Evolutionary conservation across 306 rosid species (phyloP).

Genomic region (Cucurbita pepo): DNA sequence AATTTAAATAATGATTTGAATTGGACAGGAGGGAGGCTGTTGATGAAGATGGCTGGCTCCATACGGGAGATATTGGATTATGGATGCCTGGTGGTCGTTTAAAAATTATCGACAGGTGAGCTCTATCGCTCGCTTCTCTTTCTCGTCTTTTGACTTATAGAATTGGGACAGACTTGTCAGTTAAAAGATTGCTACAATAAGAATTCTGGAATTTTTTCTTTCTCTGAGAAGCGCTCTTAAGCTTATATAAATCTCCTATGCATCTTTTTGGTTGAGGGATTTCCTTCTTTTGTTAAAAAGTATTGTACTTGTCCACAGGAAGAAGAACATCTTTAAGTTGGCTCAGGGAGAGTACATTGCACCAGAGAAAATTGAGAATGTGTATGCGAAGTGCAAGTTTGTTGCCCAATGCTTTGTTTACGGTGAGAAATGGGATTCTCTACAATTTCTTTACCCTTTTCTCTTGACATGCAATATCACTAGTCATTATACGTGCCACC

Average conservation of each 20-base stretch:
- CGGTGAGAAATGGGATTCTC: conserved; percentile 35
- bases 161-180: neutral
- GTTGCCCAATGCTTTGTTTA: conserved; percentile 77
- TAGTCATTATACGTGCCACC: neutral
- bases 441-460: neutral
- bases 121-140: neutral
- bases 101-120: conserved; percentile 90
- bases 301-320: conserved; percentile 22
- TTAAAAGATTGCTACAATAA: neutral
- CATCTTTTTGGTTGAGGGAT: neutral
- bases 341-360: conserved; percentile 99
- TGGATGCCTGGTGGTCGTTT: conserved; percentile 91
- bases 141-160: neutral
- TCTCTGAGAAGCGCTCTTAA: neutral
- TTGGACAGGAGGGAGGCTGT: conserved; percentile 75
- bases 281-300: neutral
- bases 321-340: conserved; percentile 96
- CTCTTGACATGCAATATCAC: neutral
- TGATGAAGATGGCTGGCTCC: conserved; percentile 94
- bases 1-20: conserved; percentile 12
- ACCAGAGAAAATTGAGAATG: conserved; percentile 96
- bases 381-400: conserved; percentile 77
- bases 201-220: neutral
- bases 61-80: conserved; percentile 83
- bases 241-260: neutral